Percentiles rank a stretch among this genome's conserved stretches.
Evolutionary conservation across 192 early-diverging fungal genomes (phyloP).

Genomic region (Bifiguratus adelaidae): DNA sequence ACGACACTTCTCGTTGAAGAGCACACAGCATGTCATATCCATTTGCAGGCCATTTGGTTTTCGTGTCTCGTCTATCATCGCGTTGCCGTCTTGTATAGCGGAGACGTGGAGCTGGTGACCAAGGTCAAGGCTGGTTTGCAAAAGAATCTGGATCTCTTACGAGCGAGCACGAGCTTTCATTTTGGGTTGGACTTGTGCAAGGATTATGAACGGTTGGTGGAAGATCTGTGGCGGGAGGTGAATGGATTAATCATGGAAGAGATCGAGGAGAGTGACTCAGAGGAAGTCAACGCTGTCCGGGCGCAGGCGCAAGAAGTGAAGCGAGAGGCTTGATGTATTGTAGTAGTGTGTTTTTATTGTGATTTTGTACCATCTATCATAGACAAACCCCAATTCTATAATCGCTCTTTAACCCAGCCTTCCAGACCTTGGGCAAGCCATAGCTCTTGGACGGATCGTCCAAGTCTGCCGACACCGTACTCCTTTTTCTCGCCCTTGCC

Average conservation of each 20-base stretch:
- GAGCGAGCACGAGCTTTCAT: background rate
- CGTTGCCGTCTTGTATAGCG: background rate
- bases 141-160: background rate
- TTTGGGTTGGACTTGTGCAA: background rate
- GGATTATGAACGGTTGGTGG: too few relatives aligned
- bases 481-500: slow-evolving; percentile 19
- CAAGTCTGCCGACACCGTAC: slow-evolving; percentile 48
- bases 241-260: too few relatives aligned
- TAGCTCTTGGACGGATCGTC: slow-evolving; percentile 96
- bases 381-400: too few relatives aligned
- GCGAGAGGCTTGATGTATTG: too few relatives aligned
- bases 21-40: background rate
- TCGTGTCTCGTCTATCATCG: background rate
- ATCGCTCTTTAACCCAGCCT: slow-evolving; percentile 81
- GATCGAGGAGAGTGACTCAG: too few relatives aligned
- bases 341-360: too few relatives aligned
- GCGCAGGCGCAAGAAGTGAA: too few relatives aligned
- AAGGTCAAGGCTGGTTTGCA: background rate
- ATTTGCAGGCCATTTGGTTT: background rate
- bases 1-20: background rate
- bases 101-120: background rate
- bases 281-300: too few relatives aligned
- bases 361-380: too few relatives aligned
- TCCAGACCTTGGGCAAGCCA: slow-evolving; percentile 91
- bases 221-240: too few relatives aligned